These are phyloP conservation scores for Emergomyces pasteurianus DNA, from an alignment of 2,329 filamentous ascomycete species.

Conservation along the genomic window DNA sequence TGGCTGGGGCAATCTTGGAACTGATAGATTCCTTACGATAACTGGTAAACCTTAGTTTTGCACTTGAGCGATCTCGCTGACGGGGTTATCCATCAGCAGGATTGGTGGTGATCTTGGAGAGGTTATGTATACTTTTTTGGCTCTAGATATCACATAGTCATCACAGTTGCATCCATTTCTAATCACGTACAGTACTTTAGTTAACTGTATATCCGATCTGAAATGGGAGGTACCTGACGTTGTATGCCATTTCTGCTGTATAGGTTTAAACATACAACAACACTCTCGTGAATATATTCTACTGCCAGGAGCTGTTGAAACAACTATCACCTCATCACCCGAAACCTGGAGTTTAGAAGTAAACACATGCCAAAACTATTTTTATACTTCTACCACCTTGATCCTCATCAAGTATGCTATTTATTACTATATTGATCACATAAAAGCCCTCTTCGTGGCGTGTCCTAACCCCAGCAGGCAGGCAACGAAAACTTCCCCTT, in stretches of 20 bases:
- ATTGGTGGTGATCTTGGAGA: not conserved
- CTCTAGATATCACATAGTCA: not conserved
- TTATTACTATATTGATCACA: not conserved
- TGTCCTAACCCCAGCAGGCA: not conserved
- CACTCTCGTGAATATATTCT: not conserved
- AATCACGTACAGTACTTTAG: not conserved
- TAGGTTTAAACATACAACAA: not conserved
- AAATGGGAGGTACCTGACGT: not conserved
- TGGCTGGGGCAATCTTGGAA: constrained; percentile 36
- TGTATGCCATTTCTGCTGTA: not conserved
- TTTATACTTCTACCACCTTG: not conserved
- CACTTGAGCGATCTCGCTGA: not conserved
- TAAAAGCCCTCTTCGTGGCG: not conserved
- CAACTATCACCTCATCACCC: too few relatives aligned
- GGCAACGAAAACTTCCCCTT: not conserved
- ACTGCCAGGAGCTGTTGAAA: not conserved
- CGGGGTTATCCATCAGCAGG: not conserved
- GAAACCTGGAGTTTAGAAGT: too few relatives aligned
- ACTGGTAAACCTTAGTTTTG: not conserved
- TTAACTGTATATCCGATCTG: not conserved
- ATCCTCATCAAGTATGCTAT: not conserved
- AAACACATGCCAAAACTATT: too few relatives aligned
- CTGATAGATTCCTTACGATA: constrained; percentile 21
- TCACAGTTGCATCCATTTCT: not conserved
- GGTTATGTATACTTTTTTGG: not conserved